phyloP scores from a whole-genome alignment of 345 rosid genomes.

The Hibiscus tridactylites region DNA sequence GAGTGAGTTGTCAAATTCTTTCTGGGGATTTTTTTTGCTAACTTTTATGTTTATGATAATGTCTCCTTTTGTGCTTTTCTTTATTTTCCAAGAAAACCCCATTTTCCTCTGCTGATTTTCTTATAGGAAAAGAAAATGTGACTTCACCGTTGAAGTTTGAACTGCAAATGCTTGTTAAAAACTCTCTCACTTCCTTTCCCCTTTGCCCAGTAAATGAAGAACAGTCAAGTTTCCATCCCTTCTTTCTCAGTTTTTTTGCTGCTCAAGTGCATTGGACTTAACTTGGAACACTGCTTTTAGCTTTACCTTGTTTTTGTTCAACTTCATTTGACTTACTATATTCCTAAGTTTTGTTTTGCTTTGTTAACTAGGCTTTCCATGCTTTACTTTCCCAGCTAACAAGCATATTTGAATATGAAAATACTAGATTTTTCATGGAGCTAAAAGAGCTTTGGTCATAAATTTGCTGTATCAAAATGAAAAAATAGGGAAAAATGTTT shows the following conservation, averaged over 20 bases:
- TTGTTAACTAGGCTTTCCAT: not conserved
- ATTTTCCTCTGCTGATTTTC: not conserved
- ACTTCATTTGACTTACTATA: not conserved
- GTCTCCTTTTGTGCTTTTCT: not conserved
- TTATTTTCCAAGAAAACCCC: not conserved
- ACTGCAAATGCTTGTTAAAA: not conserved
- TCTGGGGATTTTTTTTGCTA: constrained; percentile 1
- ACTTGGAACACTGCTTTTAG: not conserved
- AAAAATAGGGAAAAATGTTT: not conserved
- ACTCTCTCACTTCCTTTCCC: not conserved
- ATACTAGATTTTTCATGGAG: not conserved
- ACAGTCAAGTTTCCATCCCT: not conserved
- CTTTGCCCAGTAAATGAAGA: not conserved
- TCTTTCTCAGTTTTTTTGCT: not conserved
- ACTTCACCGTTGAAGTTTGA: not conserved
- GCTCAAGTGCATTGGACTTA: not conserved
- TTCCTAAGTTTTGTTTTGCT: not conserved
- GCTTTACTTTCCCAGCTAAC: not conserved
- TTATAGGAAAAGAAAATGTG: constrained; percentile 6
- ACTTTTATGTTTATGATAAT: not conserved
- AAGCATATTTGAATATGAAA: not conserved
- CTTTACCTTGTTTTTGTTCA: not conserved
- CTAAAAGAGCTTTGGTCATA: not conserved
- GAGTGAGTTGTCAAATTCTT: constrained; percentile 1
- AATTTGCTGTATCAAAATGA: not conserved